Base-by-base conservation (phyloP, 148 eudicot species). In the Amaranthus cruentus region DNA sequence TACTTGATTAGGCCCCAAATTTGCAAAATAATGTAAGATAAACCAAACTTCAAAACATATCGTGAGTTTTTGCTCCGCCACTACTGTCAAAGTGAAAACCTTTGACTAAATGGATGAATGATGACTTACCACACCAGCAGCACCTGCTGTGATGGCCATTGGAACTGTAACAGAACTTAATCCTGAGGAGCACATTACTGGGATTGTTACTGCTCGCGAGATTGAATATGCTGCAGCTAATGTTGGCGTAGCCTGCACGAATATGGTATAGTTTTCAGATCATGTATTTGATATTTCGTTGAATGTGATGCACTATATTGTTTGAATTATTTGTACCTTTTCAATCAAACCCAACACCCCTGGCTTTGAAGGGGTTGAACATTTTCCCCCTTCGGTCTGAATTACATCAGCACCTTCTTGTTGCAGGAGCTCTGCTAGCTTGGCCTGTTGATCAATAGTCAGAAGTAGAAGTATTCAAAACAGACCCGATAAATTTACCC, bases 341-440 rank as follows among this genome's bases (percentile, higher is more conserved):
- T 93, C 94, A 51, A 93, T 85, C 43, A 93, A 84, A 64, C 98
- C 98, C 77, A 93, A 87, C 79, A 90, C 83, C 66, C 98, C 98
- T 47, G 98, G 84, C 72, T 87, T 85, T 9, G 89, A 76, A 53
- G 98, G 96, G 61, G 72, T 79, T 51, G 96, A 86, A 71, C 89
- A 88, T 73, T 93, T 93, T 46, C 98, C 98, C 75, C 98, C 98
- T 86, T 93, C 98, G 15, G 94, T 93, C 70, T 93, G 98, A 78
- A 93, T 90, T 43, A 93, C 76, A 60, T 93, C 98, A 9, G 73
- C 98, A 21, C 98, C 98, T 81, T 90, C 92, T 63, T 76, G 79
- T 79, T 93, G 94, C 75, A 93, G 78, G 56, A 75, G 88, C 75
- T 90, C 96, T 9, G 98, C 98, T 67, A 93, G 81, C 81, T 78